Conservation (phyloP, 805 yeast species). For the Sungouiella thailandica region DNA sequence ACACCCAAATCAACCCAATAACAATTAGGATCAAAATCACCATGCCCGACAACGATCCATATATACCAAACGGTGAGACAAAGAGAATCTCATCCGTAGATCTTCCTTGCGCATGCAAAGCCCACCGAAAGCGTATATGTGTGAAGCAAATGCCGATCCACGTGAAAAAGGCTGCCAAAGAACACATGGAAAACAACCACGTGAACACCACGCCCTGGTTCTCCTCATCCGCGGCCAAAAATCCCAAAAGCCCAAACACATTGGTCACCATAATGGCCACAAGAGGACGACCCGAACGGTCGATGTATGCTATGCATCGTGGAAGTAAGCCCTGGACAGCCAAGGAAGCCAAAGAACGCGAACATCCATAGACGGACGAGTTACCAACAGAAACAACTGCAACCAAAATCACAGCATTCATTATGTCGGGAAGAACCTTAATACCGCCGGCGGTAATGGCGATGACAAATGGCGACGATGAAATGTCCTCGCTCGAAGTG, state of each 20-base stretch:
- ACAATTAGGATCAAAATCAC: constrained; percentile 29
- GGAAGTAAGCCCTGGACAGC: constrained; percentile 65
- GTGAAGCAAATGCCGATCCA: constrained; percentile 39
- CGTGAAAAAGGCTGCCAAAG: constrained; percentile 37
- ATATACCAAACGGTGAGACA: constrained; percentile 30
- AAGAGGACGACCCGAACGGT: constrained; percentile 64
- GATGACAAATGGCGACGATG: constrained; percentile 27
- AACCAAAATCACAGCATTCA: constrained; percentile 24
- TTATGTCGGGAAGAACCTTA: constrained; percentile 21
- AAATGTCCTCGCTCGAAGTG: constrained; percentile 8
- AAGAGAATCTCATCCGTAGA: constrained; percentile 31
- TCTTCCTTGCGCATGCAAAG: constrained; percentile 29
- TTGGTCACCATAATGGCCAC: constrained; percentile 49
- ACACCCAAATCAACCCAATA: constrained; percentile 35
- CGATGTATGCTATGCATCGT: constrained; percentile 52
- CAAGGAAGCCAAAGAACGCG: constrained; percentile 60
- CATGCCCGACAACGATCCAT: constrained; percentile 32
- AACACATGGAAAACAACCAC: constrained; percentile 39
- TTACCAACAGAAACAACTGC: constrained; percentile 28
- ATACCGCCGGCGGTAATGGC: constrained; percentile 25
- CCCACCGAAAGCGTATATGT: constrained; percentile 39
- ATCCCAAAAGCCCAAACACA: constrained; percentile 37
- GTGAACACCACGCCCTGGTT: constrained; percentile 30
- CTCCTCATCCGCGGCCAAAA: constrained; percentile 26
- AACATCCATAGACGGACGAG: constrained; percentile 26